Percentiles rank a stretch among this genome's conserved stretches.
These are phyloP conservation scores for Kodamaea arcana DNA, from an alignment of 1,139 yeast species.

Conservation along the genomic window DNA sequence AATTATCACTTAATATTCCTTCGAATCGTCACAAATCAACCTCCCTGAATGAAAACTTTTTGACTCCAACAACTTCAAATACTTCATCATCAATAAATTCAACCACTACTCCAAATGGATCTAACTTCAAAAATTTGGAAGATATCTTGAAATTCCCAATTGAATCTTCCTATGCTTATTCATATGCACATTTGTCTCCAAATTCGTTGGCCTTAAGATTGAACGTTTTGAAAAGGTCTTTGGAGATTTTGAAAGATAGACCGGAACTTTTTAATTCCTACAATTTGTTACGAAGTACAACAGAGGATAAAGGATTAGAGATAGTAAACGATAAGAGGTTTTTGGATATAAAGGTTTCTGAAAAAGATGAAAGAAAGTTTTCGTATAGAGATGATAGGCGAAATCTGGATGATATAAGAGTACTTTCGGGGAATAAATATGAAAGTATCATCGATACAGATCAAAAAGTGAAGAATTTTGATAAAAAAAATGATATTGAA, in stretches of 20 bases:
- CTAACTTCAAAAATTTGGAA: constrained; percentile 15
- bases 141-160: constrained; percentile 59
- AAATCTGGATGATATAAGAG: not conserved
- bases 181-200: constrained; percentile 79
- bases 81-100: constrained; percentile 2
- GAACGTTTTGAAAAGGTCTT: constrained; percentile 68
- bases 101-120: constrained; percentile 1
- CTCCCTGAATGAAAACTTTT: constrained; percentile 6
- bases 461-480: too few species aligned
- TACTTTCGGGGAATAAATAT: not conserved
- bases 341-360: not conserved
- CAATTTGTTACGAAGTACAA: constrained; percentile 6
- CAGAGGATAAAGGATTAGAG: too few species aligned
- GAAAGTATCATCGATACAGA: too few species aligned
- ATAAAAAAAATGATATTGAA: too few species aligned
- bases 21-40: constrained; percentile 9
- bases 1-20: not conserved
- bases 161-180: constrained; percentile 80
- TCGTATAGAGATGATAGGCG: not conserved
- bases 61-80: constrained; percentile 13
- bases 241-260: constrained; percentile 65
- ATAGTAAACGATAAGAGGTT: not conserved
- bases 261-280: constrained; percentile 46
- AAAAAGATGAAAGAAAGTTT: not conserved
- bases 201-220: constrained; percentile 73